A percentile compares a stretch with the other conserved stretches of the same genome.
Evolutionary conservation across 1,139 yeast genomes (phyloP).

Genomic region (Blastobotrys arbuscula): DNA sequence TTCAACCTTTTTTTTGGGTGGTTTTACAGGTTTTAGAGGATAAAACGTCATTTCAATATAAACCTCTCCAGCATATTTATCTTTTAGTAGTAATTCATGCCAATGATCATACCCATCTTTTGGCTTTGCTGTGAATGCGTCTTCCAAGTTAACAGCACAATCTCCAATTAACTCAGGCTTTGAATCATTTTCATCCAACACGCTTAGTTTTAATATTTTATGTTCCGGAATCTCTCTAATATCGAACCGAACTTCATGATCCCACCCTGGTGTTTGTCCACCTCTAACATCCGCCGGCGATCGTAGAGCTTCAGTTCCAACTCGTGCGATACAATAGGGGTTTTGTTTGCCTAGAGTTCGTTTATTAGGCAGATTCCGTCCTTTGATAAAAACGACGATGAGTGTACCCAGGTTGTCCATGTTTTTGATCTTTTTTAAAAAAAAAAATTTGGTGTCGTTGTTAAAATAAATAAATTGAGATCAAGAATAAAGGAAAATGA

Average conservation of each 20-base stretch:
- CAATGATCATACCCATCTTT: constrained; percentile 82
- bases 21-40: constrained; percentile 39
- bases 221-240: constrained; percentile 39
- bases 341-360: constrained; percentile 82
- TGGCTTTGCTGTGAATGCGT: constrained; percentile 54
- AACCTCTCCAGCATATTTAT: constrained; percentile 82
- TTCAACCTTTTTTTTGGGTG: constrained; percentile 19
- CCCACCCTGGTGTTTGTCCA: constrained; percentile 89
- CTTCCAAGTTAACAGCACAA: constrained; percentile 68
- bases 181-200: constrained; percentile 80
- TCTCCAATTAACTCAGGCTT: constrained; percentile 86
- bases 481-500: no score
- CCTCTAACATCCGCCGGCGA: constrained; percentile 74
- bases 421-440: no score
- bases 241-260: constrained; percentile 70
- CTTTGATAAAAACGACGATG: constrained; percentile 37
- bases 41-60: constrained; percentile 90
- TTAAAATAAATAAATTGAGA: no score
- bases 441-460: no score
- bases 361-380: constrained; percentile 67
- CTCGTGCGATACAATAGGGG: constrained; percentile 74
- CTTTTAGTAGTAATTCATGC: constrained; percentile 65
- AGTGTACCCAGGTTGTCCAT: constrained; percentile 30
- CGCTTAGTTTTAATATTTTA: constrained; percentile 62
- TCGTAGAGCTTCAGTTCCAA: constrained; percentile 74